phyloP scores from a whole-genome alignment of 2,329 filamentous ascomycete species.

The Cercospora sp. region DNA sequence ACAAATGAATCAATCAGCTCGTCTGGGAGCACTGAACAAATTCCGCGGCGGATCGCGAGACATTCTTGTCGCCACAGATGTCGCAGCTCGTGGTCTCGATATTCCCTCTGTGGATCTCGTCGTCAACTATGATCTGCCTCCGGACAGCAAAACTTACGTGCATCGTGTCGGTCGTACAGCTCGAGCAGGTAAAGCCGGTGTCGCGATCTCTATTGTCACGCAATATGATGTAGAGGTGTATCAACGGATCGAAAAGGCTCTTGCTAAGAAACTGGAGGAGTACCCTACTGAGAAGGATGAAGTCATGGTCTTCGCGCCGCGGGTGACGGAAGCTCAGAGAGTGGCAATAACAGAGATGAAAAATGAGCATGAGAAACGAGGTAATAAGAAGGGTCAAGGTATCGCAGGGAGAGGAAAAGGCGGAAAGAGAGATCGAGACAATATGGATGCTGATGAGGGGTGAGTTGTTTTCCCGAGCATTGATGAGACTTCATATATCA shows the following conservation, averaged over 20 bases:
- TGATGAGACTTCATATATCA: neutral
- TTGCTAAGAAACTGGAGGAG: constrained; percentile 73
- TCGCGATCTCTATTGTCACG: constrained; percentile 77
- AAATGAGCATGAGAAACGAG: constrained; percentile 68
- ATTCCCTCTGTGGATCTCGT: constrained; percentile 90
- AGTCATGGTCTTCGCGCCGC: constrained; percentile 74
- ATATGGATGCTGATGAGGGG: constrained; percentile 76
- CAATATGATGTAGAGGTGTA: constrained; percentile 86
- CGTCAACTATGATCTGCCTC: constrained; percentile 80
- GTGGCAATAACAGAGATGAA: constrained; percentile 81
- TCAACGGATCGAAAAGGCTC: constrained; percentile 75
- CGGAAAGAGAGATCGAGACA: constrained; percentile 56
- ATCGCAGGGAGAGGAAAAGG: constrained; percentile 54
- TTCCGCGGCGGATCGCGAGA: constrained; percentile 79
- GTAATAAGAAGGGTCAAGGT: constrained; percentile 53
- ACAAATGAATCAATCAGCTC: constrained; percentile 82
- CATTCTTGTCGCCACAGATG: constrained; percentile 89
- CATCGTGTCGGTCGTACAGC: constrained; percentile 87
- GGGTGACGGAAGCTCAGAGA: constrained; percentile 81
- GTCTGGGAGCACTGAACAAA: constrained; percentile 84
- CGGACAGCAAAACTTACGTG: constrained; percentile 86
- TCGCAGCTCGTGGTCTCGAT: constrained; percentile 89
- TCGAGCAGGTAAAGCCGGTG: constrained; percentile 79
- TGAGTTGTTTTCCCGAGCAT: constrained; percentile 14
- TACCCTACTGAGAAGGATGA: constrained; percentile 75